Conservation (phyloP, 805 yeast genomes). For the Myxozyma neglecta region DNA sequence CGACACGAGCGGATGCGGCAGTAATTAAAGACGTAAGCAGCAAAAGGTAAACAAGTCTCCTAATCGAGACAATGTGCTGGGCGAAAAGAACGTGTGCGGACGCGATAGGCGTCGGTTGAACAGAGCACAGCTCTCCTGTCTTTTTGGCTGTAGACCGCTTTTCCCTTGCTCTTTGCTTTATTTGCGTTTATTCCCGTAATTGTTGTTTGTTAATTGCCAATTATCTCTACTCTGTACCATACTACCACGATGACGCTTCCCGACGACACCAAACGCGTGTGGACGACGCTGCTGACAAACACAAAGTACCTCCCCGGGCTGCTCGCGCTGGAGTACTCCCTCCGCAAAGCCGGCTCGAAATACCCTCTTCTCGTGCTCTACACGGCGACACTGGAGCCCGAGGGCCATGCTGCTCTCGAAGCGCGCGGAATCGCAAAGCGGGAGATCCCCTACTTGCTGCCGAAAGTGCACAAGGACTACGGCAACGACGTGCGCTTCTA, state of each 20-base stretch:
- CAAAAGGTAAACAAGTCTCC: not conserved
- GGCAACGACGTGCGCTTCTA: conserved; percentile 54
- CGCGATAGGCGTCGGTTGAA: not conserved
- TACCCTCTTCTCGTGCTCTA: conserved; percentile 56
- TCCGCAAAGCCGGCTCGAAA: conserved; percentile 46
- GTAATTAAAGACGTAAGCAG: not conserved
- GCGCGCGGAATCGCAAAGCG: conserved; percentile 46
- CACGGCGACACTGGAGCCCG: conserved; percentile 49
- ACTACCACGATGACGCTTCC: not conserved
- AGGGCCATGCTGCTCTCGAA: conserved; percentile 47
- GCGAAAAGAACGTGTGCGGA: not conserved
- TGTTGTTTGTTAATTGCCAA: not conserved
- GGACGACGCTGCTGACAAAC: conserved; percentile 61
- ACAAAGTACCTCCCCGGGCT: conserved; percentile 53
- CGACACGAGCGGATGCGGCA: not conserved
- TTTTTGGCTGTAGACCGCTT: not conserved
- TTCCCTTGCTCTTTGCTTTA: not conserved
- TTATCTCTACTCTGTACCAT: no score
- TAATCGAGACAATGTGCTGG: not conserved
- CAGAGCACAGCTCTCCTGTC: not conserved
- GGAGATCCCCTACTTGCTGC: conserved; percentile 48
- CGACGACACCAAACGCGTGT: conserved; percentile 41
- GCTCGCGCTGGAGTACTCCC: conserved; percentile 51
- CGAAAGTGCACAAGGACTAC: conserved; percentile 48
- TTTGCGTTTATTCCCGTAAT: not conserved